Evolutionary conservation across 306 rosid genomes (phyloP).

Genomic region (Ormosia emarginata): DNA sequence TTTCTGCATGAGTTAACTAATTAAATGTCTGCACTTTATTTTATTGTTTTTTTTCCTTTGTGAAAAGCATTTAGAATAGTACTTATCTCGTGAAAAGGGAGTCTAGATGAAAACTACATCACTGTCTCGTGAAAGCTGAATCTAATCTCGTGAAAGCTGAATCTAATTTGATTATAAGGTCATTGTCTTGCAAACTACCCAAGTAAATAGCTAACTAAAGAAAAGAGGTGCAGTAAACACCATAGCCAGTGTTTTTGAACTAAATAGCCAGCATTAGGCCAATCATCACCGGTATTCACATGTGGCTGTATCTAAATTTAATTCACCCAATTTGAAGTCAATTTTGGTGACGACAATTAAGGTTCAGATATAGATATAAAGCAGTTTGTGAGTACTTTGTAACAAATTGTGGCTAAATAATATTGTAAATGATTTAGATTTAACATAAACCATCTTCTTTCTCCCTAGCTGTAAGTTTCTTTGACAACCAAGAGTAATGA

Average conservation of each 20-base stretch:
- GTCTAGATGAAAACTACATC: not conserved
- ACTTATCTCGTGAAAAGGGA: not conserved
- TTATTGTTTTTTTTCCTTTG: not conserved
- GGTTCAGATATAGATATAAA: not conserved
- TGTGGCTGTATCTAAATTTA: not conserved
- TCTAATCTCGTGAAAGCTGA: not conserved
- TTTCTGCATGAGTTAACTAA: not conserved
- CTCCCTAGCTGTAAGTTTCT: not conserved
- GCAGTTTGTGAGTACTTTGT: not conserved
- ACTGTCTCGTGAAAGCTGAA: not conserved
- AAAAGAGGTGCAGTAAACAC: not conserved
- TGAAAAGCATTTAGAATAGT: not conserved
- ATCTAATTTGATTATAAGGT: not conserved
- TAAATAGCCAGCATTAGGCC: not conserved
- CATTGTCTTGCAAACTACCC: not conserved
- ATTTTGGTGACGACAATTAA: not conserved
- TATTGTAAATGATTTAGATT: not conserved
- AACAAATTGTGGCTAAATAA: not conserved
- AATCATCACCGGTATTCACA: not conserved
- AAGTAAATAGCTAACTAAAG: not conserved
- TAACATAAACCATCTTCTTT: not conserved
- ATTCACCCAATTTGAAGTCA: not conserved
- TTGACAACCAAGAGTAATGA: not conserved
- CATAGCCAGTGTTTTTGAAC: not conserved
- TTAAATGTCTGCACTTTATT: not conserved